A percentile compares a stretch with the other conserved stretches of the same genome.
These are phyloP conservation scores for Solanum virginianum DNA, from an alignment of 257 asterid genomes.

Conservation along the genomic window DNA sequence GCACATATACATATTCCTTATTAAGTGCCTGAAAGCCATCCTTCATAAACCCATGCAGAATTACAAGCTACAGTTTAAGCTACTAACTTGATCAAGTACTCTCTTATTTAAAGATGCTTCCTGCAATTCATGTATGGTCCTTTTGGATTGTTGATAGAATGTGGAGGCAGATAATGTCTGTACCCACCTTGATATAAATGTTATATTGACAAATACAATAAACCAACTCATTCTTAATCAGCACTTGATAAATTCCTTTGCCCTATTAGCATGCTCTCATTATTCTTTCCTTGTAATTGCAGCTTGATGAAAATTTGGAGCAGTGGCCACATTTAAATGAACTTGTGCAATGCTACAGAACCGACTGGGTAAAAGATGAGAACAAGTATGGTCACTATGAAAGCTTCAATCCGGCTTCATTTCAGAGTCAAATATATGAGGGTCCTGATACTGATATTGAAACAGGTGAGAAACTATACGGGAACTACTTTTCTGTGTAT, in stretches of 20 bases:
- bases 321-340: conserved; percentile 99
- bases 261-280: background rate
- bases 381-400: conserved; percentile 91
- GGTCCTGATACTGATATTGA: conserved; percentile 95
- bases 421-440: conserved; percentile 81
- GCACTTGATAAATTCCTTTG: background rate
- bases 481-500: background rate
- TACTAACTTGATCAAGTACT: background rate
- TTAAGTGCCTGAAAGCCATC: background rate
- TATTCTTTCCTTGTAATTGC: background rate
- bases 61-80: background rate
- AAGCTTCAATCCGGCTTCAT: conserved; percentile 47
- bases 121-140: background rate
- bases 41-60: background rate
- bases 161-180: background rate
- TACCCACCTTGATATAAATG: background rate
- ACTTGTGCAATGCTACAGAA: conserved; percentile 85
- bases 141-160: background rate
- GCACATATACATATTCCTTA: background rate
- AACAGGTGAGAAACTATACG: conserved; percentile 41
- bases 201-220: background rate
- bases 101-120: background rate
- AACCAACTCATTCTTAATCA: background rate
- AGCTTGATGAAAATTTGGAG: conserved; percentile 94
- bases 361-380: conserved; percentile 91